These are phyloP conservation scores for Dictyostelium citrinum DNA, from an alignment of 78 protist genomes.

Conservation along the genomic window DNA sequence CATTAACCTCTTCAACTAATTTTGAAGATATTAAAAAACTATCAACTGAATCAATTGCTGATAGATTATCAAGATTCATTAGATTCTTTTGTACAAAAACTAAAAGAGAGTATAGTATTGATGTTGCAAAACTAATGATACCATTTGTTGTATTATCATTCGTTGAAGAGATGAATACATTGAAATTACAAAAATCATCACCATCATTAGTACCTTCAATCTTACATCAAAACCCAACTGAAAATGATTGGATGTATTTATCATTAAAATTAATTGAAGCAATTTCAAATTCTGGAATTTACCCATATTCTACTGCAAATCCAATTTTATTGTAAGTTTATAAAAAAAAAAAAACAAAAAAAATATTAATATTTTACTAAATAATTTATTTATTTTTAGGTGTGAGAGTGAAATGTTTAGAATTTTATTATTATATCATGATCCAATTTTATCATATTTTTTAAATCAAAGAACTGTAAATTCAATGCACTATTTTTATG, in stretches of 20 bases:
- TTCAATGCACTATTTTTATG: constrained; percentile 42
- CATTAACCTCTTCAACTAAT: background rate
- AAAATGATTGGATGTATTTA: constrained; percentile 52
- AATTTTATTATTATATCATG: constrained; percentile 62
- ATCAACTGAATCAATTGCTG: background rate
- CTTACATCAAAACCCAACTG: background rate
- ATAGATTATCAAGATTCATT: constrained; percentile 32
- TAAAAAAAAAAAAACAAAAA: background rate
- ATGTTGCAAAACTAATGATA: constrained; percentile 24
- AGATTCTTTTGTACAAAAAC: constrained; percentile 24
- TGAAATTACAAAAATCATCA: background rate
- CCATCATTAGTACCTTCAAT: background rate
- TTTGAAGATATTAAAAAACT: background rate
- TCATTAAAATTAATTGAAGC: constrained; percentile 29
- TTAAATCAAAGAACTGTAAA: constrained; percentile 41
- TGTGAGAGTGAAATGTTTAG: constrained; percentile 80
- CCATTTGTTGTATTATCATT: constrained; percentile 57
- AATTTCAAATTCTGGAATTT: background rate
- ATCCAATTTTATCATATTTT: constrained; percentile 36
- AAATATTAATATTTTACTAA: too few species aligned
- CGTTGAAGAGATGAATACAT: constrained; percentile 17
- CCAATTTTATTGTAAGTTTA: constrained; percentile 53
- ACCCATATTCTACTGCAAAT: constrained; percentile 23
- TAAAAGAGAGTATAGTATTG: constrained; percentile 29
- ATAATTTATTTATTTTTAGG: background rate